Evolutionary conservation across 495 filamentous ascomycete genomes (phyloP).

Genomic region (Penicillium cosmopolitanum): DNA sequence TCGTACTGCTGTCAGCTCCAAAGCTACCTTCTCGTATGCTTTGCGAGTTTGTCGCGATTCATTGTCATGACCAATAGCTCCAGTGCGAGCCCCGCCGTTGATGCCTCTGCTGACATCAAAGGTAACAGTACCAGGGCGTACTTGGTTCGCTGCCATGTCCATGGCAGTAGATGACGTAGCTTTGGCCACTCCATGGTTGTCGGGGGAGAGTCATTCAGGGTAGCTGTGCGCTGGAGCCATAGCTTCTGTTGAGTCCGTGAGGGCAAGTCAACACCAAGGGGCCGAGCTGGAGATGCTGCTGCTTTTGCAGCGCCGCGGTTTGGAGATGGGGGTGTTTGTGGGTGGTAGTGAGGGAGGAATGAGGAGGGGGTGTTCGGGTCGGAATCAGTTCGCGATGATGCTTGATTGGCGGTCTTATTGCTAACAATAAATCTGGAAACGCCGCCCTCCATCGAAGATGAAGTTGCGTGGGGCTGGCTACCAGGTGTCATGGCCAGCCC

Average conservation of each 20-base stretch:
- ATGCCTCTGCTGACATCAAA: conserved; percentile 40
- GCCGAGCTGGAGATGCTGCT: conserved; percentile 39
- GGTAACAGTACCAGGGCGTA: conserved; percentile 30
- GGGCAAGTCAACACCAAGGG: conserved; percentile 39
- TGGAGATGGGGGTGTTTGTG: conserved; percentile 50
- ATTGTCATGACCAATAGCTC: conserved; percentile 37
- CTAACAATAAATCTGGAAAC: conserved; percentile 50
- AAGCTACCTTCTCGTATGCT: conserved; percentile 47
- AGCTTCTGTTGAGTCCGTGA: conserved; percentile 55
- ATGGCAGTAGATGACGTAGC: conserved; percentile 36
- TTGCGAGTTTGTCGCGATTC: conserved; percentile 50
- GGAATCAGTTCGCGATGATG: conserved; percentile 48
- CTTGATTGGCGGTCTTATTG: conserved; percentile 35
- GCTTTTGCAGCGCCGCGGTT: conserved; percentile 22
- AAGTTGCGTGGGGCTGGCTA: conserved; percentile 39
- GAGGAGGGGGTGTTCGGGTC: conserved; percentile 54
- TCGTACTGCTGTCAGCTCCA: conserved; percentile 48
- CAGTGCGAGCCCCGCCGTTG: conserved; percentile 38
- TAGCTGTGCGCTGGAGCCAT: conserved; percentile 52
- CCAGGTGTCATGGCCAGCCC: conserved; percentile 32
- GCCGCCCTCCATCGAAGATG: conserved; percentile 53
- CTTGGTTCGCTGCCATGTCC: conserved; percentile 33
- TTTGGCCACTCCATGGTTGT: conserved; percentile 40
- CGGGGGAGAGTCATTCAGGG: conserved; percentile 52
- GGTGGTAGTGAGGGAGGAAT: conserved; percentile 53